These are phyloP conservation scores for Citrullus amarus DNA, from an alignment of 306 rosid genomes.

Conservation along the genomic window DNA sequence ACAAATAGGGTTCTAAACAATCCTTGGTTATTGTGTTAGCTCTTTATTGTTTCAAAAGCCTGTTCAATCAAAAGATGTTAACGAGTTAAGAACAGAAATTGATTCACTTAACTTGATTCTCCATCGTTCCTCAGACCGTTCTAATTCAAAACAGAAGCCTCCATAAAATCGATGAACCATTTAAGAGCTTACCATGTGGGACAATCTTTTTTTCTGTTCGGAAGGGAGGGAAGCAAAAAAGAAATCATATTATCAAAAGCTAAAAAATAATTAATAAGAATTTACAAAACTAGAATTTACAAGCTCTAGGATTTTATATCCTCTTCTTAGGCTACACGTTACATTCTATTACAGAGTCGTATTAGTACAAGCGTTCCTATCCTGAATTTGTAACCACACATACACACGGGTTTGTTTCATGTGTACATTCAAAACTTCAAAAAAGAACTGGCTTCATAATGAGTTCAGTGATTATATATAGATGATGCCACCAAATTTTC, in stretches of 20 bases:
- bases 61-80: too few relatives aligned
- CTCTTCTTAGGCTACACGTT: not conserved
- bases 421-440: not conserved
- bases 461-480: not conserved
- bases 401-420: not conserved
- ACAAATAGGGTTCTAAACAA: not conserved
- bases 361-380: not conserved
- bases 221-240: not conserved
- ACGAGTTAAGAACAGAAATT: not conserved
- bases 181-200: not conserved
- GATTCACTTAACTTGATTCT: not conserved
- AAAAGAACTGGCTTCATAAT: not conserved
- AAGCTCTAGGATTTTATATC: not conserved
- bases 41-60: not conserved
- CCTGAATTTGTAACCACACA: not conserved
- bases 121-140: not conserved
- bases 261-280: not conserved
- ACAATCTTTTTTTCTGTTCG: not conserved
- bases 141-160: not conserved
- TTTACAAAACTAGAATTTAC: constrained; percentile 4
- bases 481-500: not conserved
- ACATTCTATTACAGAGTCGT: constrained; percentile 2
- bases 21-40: not conserved
- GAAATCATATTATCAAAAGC: not conserved
- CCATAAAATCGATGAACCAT: not conserved